phyloP scores from a whole-genome alignment of 2,329 filamentous ascomycete genomes.

The Dactylella cylindrospora region DNA sequence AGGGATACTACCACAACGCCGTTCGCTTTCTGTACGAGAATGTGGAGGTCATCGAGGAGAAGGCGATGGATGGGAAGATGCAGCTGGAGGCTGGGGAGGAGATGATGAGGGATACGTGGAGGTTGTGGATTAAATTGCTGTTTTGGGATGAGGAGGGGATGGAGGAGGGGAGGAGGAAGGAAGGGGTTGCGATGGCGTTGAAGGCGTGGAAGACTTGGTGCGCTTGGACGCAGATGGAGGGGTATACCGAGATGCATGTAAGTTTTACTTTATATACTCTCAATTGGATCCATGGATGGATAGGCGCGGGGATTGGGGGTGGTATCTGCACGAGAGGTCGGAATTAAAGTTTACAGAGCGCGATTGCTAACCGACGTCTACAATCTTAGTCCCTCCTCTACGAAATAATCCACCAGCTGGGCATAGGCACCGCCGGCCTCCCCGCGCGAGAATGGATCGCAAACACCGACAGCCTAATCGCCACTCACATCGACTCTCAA shows the following conservation, averaged over 20 bases:
- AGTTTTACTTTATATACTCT: no score
- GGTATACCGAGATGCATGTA: constrained; percentile 34
- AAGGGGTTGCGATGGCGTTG: constrained; percentile 15
- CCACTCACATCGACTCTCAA: constrained; percentile 36
- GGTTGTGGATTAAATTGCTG: constrained; percentile 31
- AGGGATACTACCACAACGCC: constrained; percentile 41
- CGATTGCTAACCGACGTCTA: no score
- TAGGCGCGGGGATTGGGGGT: no score
- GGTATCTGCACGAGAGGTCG: no score
- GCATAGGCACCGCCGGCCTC: constrained; percentile 21
- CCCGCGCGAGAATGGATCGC: constrained; percentile 35
- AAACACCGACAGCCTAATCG: constrained; percentile 38
- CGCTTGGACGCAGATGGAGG: constrained; percentile 40
- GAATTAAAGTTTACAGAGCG: no score
- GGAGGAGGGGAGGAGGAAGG: constrained; percentile 18
- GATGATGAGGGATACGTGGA: constrained; percentile 42
- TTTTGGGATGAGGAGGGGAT: constrained; percentile 41
- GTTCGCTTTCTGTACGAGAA: constrained; percentile 30
- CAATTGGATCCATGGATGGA: no score
- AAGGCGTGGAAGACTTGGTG: constrained; percentile 39
- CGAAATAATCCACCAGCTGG: constrained; percentile 35
- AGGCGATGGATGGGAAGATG: constrained; percentile 9
- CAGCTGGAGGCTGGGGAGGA: constrained; percentile 29
- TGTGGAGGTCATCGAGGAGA: constrained; percentile 32
- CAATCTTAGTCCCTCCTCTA: constrained; percentile 37